Conservation (phyloP, 148 eudicot genomes). For the Vaccinium myrtillus region DNA sequence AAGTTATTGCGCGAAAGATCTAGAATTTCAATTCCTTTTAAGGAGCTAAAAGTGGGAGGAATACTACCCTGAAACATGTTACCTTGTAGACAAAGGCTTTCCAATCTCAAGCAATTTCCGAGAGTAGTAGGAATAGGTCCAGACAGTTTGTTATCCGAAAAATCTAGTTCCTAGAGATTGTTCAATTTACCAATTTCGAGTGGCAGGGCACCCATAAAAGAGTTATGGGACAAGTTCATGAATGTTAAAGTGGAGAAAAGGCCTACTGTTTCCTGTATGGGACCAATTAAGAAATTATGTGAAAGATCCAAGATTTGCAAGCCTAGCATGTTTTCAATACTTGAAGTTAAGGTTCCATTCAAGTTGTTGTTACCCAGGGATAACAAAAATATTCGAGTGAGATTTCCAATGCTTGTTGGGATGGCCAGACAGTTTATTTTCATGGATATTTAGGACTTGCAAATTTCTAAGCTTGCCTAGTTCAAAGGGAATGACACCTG, state of each 20-base stretch:
- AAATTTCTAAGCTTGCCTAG: slow-evolving; percentile 22
- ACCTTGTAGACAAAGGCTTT: background rate
- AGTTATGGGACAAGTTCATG: background rate
- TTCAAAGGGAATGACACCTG: slow-evolving; percentile 28
- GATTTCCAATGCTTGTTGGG: slow-evolving; percentile 16
- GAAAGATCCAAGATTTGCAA: background rate
- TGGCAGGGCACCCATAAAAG: background rate
- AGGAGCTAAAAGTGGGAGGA: background rate
- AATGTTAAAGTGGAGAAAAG: background rate
- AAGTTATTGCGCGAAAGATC: slow-evolving; percentile 3
- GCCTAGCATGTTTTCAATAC: slow-evolving; percentile 10
- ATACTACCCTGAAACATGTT: background rate
- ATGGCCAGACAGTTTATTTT: slow-evolving; percentile 19
- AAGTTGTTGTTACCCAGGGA: slow-evolving; percentile 9
- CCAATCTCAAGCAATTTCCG: background rate
- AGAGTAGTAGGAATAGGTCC: slow-evolving; percentile 1
- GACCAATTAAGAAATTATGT: background rate
- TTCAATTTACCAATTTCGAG: background rate
- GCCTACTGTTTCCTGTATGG: background rate
- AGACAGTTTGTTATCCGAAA: background rate
- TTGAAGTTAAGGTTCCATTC: slow-evolving; percentile 22
- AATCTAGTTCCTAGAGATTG: background rate
- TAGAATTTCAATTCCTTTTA: background rate
- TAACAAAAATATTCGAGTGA: slow-evolving; percentile 1
- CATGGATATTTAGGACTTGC: background rate